phyloP scores from a whole-genome alignment of 345 rosid genomes.

The Murraya paniculata region DNA sequence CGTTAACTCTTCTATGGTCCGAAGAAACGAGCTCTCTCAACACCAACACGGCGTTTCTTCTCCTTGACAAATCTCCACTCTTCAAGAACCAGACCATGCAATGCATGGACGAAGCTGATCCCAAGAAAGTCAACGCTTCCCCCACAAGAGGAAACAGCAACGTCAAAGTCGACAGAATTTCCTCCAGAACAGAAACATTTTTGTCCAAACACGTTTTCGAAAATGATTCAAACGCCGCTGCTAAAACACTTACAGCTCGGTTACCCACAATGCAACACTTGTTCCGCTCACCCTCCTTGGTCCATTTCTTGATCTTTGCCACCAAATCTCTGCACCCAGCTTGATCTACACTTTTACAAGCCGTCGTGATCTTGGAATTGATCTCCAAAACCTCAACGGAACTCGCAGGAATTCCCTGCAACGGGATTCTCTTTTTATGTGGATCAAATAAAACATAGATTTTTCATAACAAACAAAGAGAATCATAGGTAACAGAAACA shows the following conservation, averaged over 20 bases:
- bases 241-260: constrained; percentile 34
- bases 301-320: constrained; percentile 42
- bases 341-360: constrained; percentile 19
- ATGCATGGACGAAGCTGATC: constrained; percentile 46
- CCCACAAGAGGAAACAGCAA: constrained; percentile 44
- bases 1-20: constrained; percentile 30
- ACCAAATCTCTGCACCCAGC: constrained; percentile 32
- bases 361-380: constrained; percentile 19
- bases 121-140: constrained; percentile 41
- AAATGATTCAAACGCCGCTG: constrained; percentile 46
- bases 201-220: constrained; percentile 29
- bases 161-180: constrained; percentile 47
- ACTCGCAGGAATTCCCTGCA: constrained; percentile 69
- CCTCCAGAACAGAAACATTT: constrained; percentile 40
- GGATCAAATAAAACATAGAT: not conserved
- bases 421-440: constrained; percentile 48
- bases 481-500: not conserved
- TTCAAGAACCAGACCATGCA: constrained; percentile 47
- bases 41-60: constrained; percentile 55
- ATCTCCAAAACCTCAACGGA: constrained; percentile 34
- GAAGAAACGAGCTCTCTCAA: constrained; percentile 45
- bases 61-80: constrained; percentile 39
- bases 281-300: constrained; percentile 64
- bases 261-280: constrained; percentile 40
- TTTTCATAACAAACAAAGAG: not conserved